Conservation (phyloP, 208 protist genomes). For the Wallacemonas sp. region DNA sequence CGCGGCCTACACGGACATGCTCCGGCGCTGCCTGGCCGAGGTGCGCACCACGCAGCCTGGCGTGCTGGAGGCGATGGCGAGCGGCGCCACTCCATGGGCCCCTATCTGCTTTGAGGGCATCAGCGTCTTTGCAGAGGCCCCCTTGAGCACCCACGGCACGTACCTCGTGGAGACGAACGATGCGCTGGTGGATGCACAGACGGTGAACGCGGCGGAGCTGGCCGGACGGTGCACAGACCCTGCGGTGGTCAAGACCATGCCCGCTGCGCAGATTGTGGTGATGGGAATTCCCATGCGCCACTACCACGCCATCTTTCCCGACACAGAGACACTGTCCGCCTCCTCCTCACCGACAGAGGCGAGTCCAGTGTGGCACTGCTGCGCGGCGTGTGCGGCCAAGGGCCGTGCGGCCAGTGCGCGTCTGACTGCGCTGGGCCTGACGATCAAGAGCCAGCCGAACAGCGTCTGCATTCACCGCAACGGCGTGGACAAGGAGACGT, state of each 20-base stretch:
- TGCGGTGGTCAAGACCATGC: conserved; percentile 20
- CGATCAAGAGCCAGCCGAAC: conserved; percentile 59
- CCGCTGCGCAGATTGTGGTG: conserved; percentile 42
- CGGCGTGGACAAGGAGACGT: conserved; percentile 48
- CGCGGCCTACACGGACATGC: conserved; percentile 31
- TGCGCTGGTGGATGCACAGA: conserved; percentile 47
- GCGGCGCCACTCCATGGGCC: not conserved
- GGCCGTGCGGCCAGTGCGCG: conserved; percentile 15
- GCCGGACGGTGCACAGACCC: conserved; percentile 1
- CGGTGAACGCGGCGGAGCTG: conserved; percentile 18
- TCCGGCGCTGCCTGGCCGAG: conserved; percentile 30
- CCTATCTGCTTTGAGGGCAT: conserved; percentile 39
- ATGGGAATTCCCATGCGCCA: conserved; percentile 57
- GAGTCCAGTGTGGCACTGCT: conserved; percentile 30
- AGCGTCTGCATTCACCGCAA: conserved; percentile 50
- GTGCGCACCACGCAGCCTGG: not conserved
- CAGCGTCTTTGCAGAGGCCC: conserved; percentile 1
- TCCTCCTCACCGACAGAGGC: not conserved
- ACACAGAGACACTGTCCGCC: not conserved
- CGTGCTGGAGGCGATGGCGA: conserved; percentile 8
- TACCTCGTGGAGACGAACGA: conserved; percentile 49
- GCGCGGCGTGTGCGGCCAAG: conserved; percentile 27
- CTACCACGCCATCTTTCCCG: conserved; percentile 37
- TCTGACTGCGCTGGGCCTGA: conserved; percentile 30
- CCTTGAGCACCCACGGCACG: conserved; percentile 29